Percentiles rank a stretch among this genome's conserved stretches.
Evolutionary conservation across 1,139 yeast genomes (phyloP).

Genomic region (Insectozyma bohioensis): DNA sequence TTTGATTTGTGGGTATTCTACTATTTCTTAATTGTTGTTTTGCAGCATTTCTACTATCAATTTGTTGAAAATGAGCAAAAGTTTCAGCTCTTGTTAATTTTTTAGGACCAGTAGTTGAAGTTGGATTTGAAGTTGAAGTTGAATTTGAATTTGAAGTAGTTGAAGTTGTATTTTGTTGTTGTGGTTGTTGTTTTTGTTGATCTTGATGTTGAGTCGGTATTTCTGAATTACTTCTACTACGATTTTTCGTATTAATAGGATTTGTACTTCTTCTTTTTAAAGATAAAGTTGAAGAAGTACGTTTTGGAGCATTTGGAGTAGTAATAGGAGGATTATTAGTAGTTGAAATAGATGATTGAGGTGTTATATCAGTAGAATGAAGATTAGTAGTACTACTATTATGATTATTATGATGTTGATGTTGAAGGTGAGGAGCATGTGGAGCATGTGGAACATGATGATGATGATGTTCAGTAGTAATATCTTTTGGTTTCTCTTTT

Average conservation of each 20-base stretch:
- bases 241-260: slow-evolving; percentile 7
- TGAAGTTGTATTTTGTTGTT: slow-evolving; percentile 5
- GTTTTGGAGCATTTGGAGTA: slow-evolving; percentile 7
- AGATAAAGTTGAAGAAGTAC: slow-evolving; percentile 28
- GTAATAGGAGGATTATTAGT: no score
- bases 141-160: slow-evolving; percentile 5
- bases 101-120: slow-evolving; percentile 13
- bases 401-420: no score
- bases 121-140: slow-evolving; percentile 6
- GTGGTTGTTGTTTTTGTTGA: slow-evolving; percentile 3
- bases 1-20: slow-evolving; percentile 13
- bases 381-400: no score
- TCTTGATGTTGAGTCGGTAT: slow-evolving; percentile 2
- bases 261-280: slow-evolving; percentile 30
- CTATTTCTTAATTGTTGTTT: slow-evolving; percentile 17
- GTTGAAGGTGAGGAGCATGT: neutral
- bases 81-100: slow-evolving; percentile 40
- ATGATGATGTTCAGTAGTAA: no score
- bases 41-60: slow-evolving; percentile 32
- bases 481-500: neutral
- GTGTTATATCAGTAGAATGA: no score
- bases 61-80: slow-evolving; percentile 35
- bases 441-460: neutral
- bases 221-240: slow-evolving; percentile 6
- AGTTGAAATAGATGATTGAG: no score